Conservation (phyloP, 1,139 yeast species). For the Saccharomyces hybrid region DNA sequence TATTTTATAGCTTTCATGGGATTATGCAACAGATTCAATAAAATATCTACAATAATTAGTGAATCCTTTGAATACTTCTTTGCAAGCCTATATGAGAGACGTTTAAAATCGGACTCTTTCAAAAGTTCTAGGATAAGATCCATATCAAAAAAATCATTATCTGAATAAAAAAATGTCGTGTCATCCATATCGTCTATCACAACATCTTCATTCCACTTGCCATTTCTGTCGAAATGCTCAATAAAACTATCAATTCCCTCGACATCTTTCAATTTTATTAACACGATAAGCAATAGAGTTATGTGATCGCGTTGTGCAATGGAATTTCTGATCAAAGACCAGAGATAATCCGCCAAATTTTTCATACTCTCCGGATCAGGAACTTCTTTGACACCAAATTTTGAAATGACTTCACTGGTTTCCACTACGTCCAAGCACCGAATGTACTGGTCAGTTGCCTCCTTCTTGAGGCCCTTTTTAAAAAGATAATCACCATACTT, state of each 20-base stretch:
- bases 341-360: conserved; percentile 58
- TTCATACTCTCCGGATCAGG: conserved; percentile 26
- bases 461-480: conserved; percentile 54
- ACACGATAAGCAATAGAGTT: conserved; percentile 72
- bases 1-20: conserved; percentile 59
- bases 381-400: conserved; percentile 79
- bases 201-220: conserved; percentile 34
- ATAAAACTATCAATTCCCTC: conserved; percentile 57
- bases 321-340: conserved; percentile 46
- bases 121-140: conserved; percentile 66
- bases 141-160: conserved; percentile 46
- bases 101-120: conserved; percentile 65
- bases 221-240: conserved; percentile 36
- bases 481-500: conserved; percentile 69
- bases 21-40: conserved; percentile 58
- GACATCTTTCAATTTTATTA: conserved; percentile 66
- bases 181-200: conserved; percentile 28
- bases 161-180: conserved; percentile 29
- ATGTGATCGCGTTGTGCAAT: conserved; percentile 70
- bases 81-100: conserved; percentile 66
- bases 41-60: conserved; percentile 68
- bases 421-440: conserved; percentile 47
- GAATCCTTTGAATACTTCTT: conserved; percentile 62
- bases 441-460: conserved; percentile 64
- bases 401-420: conserved; percentile 71